Evolutionary conservation across 2,329 filamentous ascomycete genomes (phyloP).

Genomic region (Hypomyces perniciosus): DNA sequence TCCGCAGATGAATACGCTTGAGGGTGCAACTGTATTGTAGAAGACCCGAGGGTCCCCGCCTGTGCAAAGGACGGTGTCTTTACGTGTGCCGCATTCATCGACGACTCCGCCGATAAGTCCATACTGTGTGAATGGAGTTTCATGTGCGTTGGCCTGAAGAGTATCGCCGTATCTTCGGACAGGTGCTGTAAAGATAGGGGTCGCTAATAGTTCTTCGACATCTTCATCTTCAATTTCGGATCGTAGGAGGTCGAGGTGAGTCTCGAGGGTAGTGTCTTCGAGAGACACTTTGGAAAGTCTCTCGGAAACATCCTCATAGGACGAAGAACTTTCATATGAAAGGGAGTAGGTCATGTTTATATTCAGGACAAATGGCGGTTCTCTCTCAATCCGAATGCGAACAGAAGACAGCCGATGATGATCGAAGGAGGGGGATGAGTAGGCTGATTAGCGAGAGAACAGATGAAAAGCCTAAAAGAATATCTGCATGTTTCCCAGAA

Average conservation of each 20-base stretch:
- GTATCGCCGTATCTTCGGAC: slow-evolving; percentile 5
- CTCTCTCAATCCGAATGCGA: background rate
- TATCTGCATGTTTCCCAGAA: too few species aligned
- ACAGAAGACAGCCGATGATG: too few species aligned
- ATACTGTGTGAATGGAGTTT: slow-evolving; percentile 13
- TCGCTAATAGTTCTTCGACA: slow-evolving; percentile 9
- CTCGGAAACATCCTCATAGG: background rate
- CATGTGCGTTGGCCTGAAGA: background rate
- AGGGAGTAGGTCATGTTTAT: too few species aligned
- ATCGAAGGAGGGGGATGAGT: too few species aligned
- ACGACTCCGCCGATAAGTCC: slow-evolving; percentile 15
- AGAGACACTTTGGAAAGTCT: background rate
- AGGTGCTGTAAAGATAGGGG: slow-evolving; percentile 16
- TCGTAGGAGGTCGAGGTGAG: slow-evolving; percentile 9
- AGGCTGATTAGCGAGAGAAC: too few species aligned
- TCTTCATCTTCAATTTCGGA: background rate
- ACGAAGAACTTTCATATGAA: background rate
- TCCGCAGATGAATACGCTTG: slow-evolving; percentile 58
- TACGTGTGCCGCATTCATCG: background rate
- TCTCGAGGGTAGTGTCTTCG: background rate
- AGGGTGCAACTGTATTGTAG: slow-evolving; percentile 44
- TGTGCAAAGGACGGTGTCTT: too few species aligned
- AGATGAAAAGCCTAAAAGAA: too few species aligned
- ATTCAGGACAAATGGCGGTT: background rate
- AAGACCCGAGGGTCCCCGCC: slow-evolving; percentile 29